Base-by-base conservation (phyloP, 2,329 filamentous ascomycete species). In the Botryotinia calthae region DNA sequence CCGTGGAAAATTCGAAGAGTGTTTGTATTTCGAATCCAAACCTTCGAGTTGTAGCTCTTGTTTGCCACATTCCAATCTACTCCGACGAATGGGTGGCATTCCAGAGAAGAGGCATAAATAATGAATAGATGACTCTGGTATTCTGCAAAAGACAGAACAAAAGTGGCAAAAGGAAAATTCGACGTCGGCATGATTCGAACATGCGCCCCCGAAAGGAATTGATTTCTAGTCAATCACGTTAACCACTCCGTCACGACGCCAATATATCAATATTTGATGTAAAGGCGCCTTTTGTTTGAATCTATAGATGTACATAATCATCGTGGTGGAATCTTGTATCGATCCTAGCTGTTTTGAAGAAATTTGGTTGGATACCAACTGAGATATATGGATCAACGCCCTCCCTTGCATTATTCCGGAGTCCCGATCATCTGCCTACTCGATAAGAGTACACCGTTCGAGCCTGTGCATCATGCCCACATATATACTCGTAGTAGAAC, bases 251-350 rank as follows among this genome's bases (percentile, higher is more conserved):
- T 61, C 65, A 67, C 65, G 65, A 56, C 65, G 65, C 65, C 65
- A 3, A 5, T 42, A 0, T 25, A 31, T 56, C 6, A 31, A 0
- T 25, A 9, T 12, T 42, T 22, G 48, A 67, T 67, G 0, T 0
- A 4, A 0, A 1, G 0, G 0, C 0, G 0, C 0, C 0, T 1
- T 2, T 40, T 28, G 16, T 28, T 2, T 25, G 4, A 8, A 31
- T 1, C 9, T 9, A 25, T 56, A n/a, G 1, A 2, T 6, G 18
- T 0, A 4, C 0, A 3, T 9, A 4, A 4, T 18, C 0, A 0
- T 7, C 8, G 34, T 14, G 7, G 10, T 37, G 3, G 4, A 40
- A 56, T 67, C 16, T 22, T 40, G 28, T 6, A 25, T 46, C 42
- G 25, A 48, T 25, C 62, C 48, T 7, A 40, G 48, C 18, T 42